Base-by-base conservation (phyloP, 2,329 filamentous ascomycete genomes). In the Bisporella sp. region DNA sequence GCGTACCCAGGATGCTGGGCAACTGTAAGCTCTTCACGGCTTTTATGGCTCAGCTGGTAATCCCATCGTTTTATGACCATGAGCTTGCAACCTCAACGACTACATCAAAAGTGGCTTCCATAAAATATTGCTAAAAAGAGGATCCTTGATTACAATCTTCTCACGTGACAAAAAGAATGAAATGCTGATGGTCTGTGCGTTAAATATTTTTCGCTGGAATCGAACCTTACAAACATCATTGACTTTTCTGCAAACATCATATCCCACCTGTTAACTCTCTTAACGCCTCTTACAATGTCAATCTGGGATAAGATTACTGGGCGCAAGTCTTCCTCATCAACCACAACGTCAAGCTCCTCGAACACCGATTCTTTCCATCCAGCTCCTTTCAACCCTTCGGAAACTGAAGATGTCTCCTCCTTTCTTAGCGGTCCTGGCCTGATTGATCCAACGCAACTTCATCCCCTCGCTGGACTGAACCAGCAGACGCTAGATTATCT, bases 401-500 rank as follows among this genome's bases (percentile, higher is more conserved):
- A 83, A 62, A 82, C 82, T 48, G 84, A 87, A 69, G 90, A 92
- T 70, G 87, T 93, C 62, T 85, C 89, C 64, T 85, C 88, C 50
- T 96, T 99, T 71, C 81, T 97, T 53, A 84, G 82, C 64, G 80
- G 76, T 62, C 83, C 86, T 52, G 71, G 84, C 50, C 85, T 93
- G 62, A 82, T 90, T 68, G 93, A 99, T 70, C 89, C 92, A 7
- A 83, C 90, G 57, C 79, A 87, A 68, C 78, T 99, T 62, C 93
- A 99, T 69, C 93, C 95, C 43, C 84, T 99, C 50, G 90, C 93
- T 49, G 93, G 93, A 59, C 75, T 99, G 55, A 90, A 96, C 73
- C 84, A 89, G 73, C 89, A 96, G 62, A 88, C 87, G 1, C 84
- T 99, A 63, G 93, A 99, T 69, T 99, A 99, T 71, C 80, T 99